Evolutionary conservation across 768 basidiomycete genomes (phyloP), one percentile per base, ranked within the genome.

Genomic region (Lentinus tigrinus): DNA sequence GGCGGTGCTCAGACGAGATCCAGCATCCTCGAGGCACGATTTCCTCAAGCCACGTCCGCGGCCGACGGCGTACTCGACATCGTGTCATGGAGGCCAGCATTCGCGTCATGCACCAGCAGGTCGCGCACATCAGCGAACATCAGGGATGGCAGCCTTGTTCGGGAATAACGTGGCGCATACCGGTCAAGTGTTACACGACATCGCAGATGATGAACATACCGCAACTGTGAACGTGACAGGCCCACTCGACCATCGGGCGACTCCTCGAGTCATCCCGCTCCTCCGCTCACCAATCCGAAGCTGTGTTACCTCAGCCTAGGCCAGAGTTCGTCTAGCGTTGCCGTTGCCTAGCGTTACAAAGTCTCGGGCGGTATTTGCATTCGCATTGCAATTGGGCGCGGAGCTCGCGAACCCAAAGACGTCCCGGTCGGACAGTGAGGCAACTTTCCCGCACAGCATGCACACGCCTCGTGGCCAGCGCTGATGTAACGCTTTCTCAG

Each of bases 1-100:
- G 57, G 57, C 57, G 28, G 57, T 58, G 57, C 46, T 42, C 42
- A 37, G 28, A n/a, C 37, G 46, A 58, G 57, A 58, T 58, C 57
- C 42, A 26, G 57, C 52, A 23, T 8, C 17, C 14, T 44, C 21
- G 21, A 46, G 49, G 56, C 56, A 52, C 51, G 27, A 26, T 21
- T 28, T 31, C 38, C 9, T 26, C 47, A 23, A 19, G 21, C 8
- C 43, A 19, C 43, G 43, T 23, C 34, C 37, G 19, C 24, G 21
- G 31, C 55, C 26, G 27, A 49, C 47, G 47, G 47, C 38, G 38
- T 23, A 21, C 31, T 31, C 31, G 31, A 34, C 36, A 24, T 26
- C 23, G 23, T n/a, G 44, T 46, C 19, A 26, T 3, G 37, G 23
- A 28, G 8, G 39, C 36, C 10, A 38, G 27, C 47, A 50, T 28